Evolutionary conservation across 768 basidiomycete genomes (phyloP).

Genomic region (Podaxis sp.): DNA sequence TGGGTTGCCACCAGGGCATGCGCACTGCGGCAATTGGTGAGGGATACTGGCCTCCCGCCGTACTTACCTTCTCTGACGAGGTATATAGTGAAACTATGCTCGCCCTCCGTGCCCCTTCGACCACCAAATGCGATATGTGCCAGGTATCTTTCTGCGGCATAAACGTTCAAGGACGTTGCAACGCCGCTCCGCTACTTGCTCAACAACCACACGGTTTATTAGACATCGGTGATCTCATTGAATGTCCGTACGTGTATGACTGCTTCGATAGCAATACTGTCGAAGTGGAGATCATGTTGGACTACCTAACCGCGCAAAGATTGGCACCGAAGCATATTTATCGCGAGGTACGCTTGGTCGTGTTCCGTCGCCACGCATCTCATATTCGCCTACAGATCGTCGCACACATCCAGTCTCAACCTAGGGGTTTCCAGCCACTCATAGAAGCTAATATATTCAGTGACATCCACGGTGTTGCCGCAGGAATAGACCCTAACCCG

Average conservation of each 20-base stretch:
- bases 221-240: slow-evolving; percentile 73
- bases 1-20: slow-evolving; percentile 78
- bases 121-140: slow-evolving; percentile 84
- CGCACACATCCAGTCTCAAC: slow-evolving; percentile 56
- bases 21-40: slow-evolving; percentile 80
- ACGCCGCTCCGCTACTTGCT: slow-evolving; percentile 50
- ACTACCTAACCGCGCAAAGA: slow-evolving; percentile 66
- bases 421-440: slow-evolving; percentile 61
- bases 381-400: slow-evolving; percentile 50
- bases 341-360: slow-evolving; percentile 53
- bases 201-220: slow-evolving; percentile 72
- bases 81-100: slow-evolving; percentile 67
- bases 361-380: not conserved
- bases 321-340: slow-evolving; percentile 74
- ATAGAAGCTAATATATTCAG: slow-evolving; percentile 71
- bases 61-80: not conserved
- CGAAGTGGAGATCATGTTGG: slow-evolving; percentile 83
- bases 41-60: slow-evolving; percentile 18
- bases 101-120: slow-evolving; percentile 69
- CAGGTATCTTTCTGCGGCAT: slow-evolving; percentile 83
- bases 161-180: slow-evolving; percentile 71
- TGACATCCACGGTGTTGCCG: slow-evolving; percentile 61
- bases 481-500: slow-evolving; percentile 56
- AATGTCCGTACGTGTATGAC: slow-evolving; percentile 76
- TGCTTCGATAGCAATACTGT: slow-evolving; percentile 76